These are phyloP conservation scores for Macaranga tanarius DNA, from an alignment of 441 rosid species.

Conservation along the genomic window DNA sequence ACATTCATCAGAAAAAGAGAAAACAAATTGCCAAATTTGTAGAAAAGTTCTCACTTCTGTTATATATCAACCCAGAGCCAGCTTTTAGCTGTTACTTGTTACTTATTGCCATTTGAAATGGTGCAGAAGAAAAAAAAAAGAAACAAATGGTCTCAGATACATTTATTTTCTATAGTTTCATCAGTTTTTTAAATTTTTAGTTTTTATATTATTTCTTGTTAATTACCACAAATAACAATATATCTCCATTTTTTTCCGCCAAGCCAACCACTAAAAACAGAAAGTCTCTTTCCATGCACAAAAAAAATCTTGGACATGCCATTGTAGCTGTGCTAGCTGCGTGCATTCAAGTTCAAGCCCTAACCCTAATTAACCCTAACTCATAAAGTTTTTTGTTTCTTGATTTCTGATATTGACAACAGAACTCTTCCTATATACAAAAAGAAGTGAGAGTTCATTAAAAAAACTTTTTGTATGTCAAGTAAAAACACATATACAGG, in stretches of 20 bases:
- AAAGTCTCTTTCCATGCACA: not conserved
- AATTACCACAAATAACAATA: not conserved
- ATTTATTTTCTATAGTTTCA: too few relatives aligned
- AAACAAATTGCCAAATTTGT: too few relatives aligned
- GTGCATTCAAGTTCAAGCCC: slow-evolving; percentile 11
- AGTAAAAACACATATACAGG: not conserved
- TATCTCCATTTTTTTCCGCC: not conserved
- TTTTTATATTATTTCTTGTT: too few relatives aligned
- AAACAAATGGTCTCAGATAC: too few relatives aligned
- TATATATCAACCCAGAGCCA: too few relatives aligned
- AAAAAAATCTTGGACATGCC: not conserved
- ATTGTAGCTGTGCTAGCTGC: not conserved
- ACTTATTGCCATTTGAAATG: too few relatives aligned
- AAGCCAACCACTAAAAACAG: not conserved
- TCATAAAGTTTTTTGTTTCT: not conserved
- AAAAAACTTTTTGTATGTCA: not conserved
- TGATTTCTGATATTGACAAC: not conserved
- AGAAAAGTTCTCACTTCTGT: too few relatives aligned
- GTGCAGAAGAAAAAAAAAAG: too few relatives aligned
- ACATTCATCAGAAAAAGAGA: too few relatives aligned
- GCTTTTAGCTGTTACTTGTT: too few relatives aligned
- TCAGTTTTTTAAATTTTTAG: too few relatives aligned
- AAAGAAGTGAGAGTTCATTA: not conserved
- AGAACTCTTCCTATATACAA: not conserved
- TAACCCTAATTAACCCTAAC: not conserved